Evolutionary conservation across 192 early-diverging fungal genomes (phyloP).

Genomic region (Lobosporangium transversale): DNA sequence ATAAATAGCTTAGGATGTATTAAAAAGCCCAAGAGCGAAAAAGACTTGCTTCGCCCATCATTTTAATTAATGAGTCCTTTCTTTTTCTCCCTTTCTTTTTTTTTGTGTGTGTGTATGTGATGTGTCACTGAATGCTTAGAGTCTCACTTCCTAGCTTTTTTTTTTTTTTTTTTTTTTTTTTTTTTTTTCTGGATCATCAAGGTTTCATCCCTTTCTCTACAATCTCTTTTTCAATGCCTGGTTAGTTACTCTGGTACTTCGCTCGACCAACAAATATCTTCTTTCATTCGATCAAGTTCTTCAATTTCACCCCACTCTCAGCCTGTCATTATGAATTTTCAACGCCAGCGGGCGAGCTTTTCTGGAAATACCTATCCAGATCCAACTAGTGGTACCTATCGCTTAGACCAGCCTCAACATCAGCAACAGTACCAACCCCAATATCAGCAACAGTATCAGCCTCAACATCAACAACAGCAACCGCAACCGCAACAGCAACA

Average conservation of each 20-base stretch:
- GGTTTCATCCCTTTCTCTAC: neutral
- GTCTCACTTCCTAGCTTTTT: too few relatives aligned
- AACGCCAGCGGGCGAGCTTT: conserved; percentile 6
- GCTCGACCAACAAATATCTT: neutral
- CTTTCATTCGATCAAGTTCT: neutral
- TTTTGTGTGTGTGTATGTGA: too few relatives aligned
- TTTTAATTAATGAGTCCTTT: too few relatives aligned
- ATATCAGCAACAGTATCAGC: conserved; percentile 13
- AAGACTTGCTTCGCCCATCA: too few relatives aligned
- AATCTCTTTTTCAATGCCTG: neutral
- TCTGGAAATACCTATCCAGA: neutral
- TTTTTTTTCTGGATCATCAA: neutral
- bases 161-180: too few relatives aligned
- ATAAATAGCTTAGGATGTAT: neutral
- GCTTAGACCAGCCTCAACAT: conserved; percentile 12
- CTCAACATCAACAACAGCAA: too few relatives aligned
- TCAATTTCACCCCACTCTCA: neutral
- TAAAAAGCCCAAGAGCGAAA: too few relatives aligned
- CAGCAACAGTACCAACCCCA: too few relatives aligned
- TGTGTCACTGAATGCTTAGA: too few relatives aligned
- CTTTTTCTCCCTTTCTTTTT: too few relatives aligned
- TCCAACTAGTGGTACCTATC: neutral
- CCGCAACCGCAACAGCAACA: too few relatives aligned
- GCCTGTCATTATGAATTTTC: conserved; percentile 26
- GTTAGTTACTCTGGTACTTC: neutral